Evolutionary conservation across 2,329 filamentous ascomycete species (phyloP).

Genomic region (Lomentospora prolificans): DNA sequence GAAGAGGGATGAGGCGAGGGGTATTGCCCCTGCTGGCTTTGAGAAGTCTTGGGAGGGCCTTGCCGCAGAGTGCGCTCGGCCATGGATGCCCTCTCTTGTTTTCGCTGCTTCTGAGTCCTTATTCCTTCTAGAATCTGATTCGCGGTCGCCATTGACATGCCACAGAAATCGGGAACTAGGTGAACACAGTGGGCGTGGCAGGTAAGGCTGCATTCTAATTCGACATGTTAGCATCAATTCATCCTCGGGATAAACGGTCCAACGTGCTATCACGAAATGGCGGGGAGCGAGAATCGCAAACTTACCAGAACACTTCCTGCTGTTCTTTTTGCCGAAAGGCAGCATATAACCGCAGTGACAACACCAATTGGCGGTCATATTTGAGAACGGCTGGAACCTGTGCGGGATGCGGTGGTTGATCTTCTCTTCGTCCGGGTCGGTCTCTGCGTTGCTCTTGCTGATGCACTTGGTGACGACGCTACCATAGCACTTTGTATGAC

Average conservation of each 20-base stretch:
- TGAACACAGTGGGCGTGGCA: conserved; percentile 88
- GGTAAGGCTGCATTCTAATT: conserved; percentile 75
- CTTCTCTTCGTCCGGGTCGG: conserved; percentile 97
- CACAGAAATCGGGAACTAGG: conserved; percentile 95
- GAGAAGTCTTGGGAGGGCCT: conserved; percentile 21
- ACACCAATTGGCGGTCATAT: conserved; percentile 98
- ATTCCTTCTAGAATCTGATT: conserved; percentile 89
- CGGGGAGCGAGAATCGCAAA: neutral
- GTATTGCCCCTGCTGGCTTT: conserved; percentile 31
- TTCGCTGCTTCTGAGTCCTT: conserved; percentile 63
- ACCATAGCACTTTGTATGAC: conserved; percentile 92
- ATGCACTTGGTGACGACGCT: conserved; percentile 99
- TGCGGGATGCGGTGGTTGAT: conserved; percentile 99
- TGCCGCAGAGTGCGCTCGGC: conserved; percentile 58
- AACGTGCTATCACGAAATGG: neutral
- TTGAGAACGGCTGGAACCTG: conserved; percentile 92
- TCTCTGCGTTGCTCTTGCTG: conserved; percentile 97
- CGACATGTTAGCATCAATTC: too few relatives aligned
- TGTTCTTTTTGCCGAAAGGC: conserved; percentile 90
- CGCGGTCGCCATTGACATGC: conserved; percentile 96
- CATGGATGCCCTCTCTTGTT: conserved; percentile 50
- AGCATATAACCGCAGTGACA: conserved; percentile 97
- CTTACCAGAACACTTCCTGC: conserved; percentile 79
- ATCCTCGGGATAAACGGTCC: too few relatives aligned
- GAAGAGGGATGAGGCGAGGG: conserved; percentile 20